A percentile compares a stretch with the other conserved stretches of the same genome.
These are phyloP conservation scores for Sherardia arvensis DNA, from an alignment of 257 asterid genomes.

Conservation along the genomic window DNA sequence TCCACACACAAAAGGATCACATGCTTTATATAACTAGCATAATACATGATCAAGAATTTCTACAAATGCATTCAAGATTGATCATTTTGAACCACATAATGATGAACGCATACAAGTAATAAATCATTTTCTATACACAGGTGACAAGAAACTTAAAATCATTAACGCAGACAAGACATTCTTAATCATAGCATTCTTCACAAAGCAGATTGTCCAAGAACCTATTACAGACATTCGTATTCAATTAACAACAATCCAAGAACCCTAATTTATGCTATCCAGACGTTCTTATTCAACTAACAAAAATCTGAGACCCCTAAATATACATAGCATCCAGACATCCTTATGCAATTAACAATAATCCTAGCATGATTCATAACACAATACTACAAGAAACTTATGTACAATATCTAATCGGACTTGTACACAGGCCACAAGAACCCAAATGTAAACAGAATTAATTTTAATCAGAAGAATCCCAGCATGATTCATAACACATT, in stretches of 20 bases:
- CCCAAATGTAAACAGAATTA: too few relatives aligned
- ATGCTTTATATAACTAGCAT: background rate
- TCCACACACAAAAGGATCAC: background rate
- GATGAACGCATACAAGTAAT: background rate
- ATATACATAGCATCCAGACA: background rate
- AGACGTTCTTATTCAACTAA: background rate
- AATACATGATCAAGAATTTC: background rate
- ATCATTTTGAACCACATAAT: too few relatives aligned
- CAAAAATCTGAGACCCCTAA: background rate
- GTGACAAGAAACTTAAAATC: background rate
- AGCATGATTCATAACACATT: background rate
- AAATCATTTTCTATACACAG: background rate
- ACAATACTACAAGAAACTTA: background rate
- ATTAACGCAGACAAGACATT: too few relatives aligned
- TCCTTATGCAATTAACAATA: background rate
- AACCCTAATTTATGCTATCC: background rate
- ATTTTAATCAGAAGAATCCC: background rate
- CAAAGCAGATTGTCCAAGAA: too few relatives aligned
- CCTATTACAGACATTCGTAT: too few relatives aligned
- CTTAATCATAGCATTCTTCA: too few relatives aligned
- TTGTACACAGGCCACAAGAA: background rate
- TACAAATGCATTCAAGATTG: background rate
- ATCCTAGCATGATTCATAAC: too few relatives aligned
- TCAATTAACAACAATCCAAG: background rate
- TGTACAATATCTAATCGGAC: too few relatives aligned